These are phyloP conservation scores for Pelargonium fulgidum DNA, from an alignment of 441 rosid species.

Conservation along the genomic window DNA sequence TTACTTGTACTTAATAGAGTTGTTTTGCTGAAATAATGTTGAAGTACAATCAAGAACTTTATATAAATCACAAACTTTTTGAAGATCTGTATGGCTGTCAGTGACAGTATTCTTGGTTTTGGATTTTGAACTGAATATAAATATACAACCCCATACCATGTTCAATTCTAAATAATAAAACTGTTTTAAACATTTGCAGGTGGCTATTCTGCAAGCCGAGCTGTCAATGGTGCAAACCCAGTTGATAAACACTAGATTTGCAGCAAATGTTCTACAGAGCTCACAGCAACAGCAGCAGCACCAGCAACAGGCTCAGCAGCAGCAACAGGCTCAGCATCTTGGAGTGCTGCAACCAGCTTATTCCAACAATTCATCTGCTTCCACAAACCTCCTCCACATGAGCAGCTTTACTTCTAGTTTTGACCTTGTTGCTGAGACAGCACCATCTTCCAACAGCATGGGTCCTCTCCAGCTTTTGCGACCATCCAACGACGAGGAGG, in stretches of 20 bases:
- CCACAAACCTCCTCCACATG: conserved; percentile 65
- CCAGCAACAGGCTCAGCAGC: conserved; percentile 26
- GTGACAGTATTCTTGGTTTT: background rate
- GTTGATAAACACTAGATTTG: conserved; percentile 59
- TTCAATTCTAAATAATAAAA: background rate
- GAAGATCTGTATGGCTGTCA: background rate
- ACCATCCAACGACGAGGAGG: conserved; percentile 46
- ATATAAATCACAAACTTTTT: background rate
- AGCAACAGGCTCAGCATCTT: conserved; percentile 23
- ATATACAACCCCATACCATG: background rate
- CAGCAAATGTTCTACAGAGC: conserved; percentile 52
- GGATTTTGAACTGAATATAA: background rate
- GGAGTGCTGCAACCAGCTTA: conserved; percentile 64
- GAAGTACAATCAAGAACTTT: background rate
- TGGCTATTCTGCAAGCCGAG: conserved; percentile 76
- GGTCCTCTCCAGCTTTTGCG: conserved; percentile 40
- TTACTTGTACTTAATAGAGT: too few relatives aligned
- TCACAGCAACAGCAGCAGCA: conserved; percentile 32
- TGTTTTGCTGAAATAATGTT: background rate
- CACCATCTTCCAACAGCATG: conserved; percentile 47
- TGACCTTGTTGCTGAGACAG: conserved; percentile 38
- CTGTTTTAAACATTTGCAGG: conserved; percentile 34
- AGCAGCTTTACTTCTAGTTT: conserved; percentile 43
- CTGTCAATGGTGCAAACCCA: conserved; percentile 72
- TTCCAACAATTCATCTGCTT: conserved; percentile 84